A percentile compares a stretch with the other conserved stretches of the same genome.
Conservation (phyloP, 2,329 filamentous ascomycete species). For the Onygenales sp. region DNA sequence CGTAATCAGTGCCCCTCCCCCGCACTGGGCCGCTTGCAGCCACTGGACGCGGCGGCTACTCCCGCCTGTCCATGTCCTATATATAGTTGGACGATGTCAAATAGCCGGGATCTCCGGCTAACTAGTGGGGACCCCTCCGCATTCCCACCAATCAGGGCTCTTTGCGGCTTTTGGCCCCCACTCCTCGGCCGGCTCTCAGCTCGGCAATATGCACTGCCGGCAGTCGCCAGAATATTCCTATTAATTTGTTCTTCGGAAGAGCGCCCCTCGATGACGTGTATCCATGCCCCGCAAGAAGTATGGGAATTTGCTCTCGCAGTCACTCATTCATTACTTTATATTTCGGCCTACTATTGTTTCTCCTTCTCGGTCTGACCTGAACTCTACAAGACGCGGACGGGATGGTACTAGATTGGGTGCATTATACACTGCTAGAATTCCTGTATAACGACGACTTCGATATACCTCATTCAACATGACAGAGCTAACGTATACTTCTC, state of each 20-base stretch:
- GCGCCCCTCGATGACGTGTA: not conserved
- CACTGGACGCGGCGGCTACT: not conserved
- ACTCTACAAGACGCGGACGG: too few relatives aligned
- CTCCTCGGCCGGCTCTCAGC: not conserved
- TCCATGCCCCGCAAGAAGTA: not conserved
- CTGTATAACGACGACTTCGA: too few relatives aligned
- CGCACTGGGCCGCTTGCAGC: not conserved
- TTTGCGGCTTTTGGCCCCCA: not conserved
- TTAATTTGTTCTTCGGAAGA: not conserved
- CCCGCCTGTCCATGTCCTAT: not conserved
- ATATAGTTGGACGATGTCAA: not conserved
- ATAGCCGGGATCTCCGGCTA: not conserved
- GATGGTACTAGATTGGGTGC: too few relatives aligned
- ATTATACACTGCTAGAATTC: too few relatives aligned
- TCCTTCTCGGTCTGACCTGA: too few relatives aligned
- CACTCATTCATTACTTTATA: too few relatives aligned
- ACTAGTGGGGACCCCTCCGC: not conserved
- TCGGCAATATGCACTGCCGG: not conserved
- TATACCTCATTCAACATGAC: too few relatives aligned
- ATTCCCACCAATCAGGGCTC: not conserved
- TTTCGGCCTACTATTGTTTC: too few relatives aligned
- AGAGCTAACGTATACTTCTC: too few relatives aligned
- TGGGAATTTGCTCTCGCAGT: conserved; percentile 1
- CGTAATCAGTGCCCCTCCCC: not conserved
- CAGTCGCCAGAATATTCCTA: not conserved